phyloP scores from a whole-genome alignment of 257 asterid species.

The Salvia splendens region DNA sequence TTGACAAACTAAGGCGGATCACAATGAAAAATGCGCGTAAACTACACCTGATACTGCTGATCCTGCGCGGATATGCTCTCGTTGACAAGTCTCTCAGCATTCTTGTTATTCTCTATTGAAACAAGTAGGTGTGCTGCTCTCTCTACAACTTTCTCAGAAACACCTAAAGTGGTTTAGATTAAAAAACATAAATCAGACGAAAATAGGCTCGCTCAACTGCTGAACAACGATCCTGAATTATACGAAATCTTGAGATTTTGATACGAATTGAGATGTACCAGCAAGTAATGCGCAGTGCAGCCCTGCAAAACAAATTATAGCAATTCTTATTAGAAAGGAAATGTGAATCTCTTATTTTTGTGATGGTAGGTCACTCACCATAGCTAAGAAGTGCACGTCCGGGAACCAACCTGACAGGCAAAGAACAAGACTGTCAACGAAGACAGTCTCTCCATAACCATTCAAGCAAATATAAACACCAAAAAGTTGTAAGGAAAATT shows the following conservation, averaged over 20 bases:
- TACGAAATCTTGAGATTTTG: slow-evolving; percentile 6
- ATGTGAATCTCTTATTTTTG: slow-evolving; percentile 20
- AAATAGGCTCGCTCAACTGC: background rate
- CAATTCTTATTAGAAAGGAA: slow-evolving; percentile 24
- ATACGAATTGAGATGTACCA: slow-evolving; percentile 47
- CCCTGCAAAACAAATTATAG: slow-evolving; percentile 57
- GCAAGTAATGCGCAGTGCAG: slow-evolving; percentile 95
- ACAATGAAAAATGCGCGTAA: background rate
- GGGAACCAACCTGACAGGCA: slow-evolving; percentile 69
- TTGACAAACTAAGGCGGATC: slow-evolving; percentile 10
- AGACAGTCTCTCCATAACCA: slow-evolving; percentile 18
- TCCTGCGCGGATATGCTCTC: slow-evolving; percentile 63
- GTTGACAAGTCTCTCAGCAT: slow-evolving; percentile 54
- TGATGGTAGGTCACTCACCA: slow-evolving; percentile 54
- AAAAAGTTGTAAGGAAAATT: background rate
- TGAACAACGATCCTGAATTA: slow-evolving; percentile 10
- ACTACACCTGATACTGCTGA: slow-evolving; percentile 72
- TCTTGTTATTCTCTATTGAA: slow-evolving; percentile 49
- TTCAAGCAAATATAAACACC: background rate
- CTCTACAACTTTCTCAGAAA: slow-evolving; percentile 64
- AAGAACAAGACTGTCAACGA: slow-evolving; percentile 28
- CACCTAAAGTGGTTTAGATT: slow-evolving; percentile 47
- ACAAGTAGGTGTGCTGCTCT: slow-evolving; percentile 71
- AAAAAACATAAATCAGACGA: slow-evolving; percentile 13
- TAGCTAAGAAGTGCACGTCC: slow-evolving; percentile 91